phyloP scores from a whole-genome alignment of 192 early-diverging fungal species.

The Dissophora ornata region DNA sequence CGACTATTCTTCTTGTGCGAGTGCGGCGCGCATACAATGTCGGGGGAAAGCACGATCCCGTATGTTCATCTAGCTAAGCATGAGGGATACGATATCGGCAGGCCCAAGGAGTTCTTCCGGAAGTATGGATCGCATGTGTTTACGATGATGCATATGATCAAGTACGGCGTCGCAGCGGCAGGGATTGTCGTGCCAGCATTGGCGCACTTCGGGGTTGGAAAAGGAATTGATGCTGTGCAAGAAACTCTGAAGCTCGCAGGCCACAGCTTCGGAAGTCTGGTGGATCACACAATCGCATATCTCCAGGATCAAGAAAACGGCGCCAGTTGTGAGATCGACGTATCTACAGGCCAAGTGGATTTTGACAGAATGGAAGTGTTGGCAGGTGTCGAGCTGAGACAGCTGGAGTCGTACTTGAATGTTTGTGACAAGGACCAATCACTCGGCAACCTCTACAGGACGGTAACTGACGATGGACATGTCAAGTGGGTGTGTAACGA shows the following conservation, averaged over 20 bases:
- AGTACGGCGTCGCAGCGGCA: too few relatives aligned
- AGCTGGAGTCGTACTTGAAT: conserved; percentile 12
- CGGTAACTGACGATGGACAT: too few relatives aligned
- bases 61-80: conserved; percentile 16
- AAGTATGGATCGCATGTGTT: conserved; percentile 16
- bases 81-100: too few relatives aligned
- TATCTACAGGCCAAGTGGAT: neutral
- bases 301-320: too few relatives aligned
- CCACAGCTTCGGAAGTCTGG: neutral
- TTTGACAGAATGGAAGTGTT: too few relatives aligned
- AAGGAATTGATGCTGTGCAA: too few relatives aligned
- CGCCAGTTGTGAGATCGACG: neutral
- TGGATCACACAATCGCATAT: too few relatives aligned
- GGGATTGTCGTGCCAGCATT: too few relatives aligned
- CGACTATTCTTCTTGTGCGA: too few relatives aligned
- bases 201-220: too few relatives aligned
- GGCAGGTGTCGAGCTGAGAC: conserved; percentile 20
- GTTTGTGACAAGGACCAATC: neutral
- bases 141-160: too few relatives aligned
- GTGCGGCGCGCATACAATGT: too few relatives aligned
- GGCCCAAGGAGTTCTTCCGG: conserved; percentile 18
- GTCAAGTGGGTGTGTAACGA: conserved; percentile 33
- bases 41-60: neutral
- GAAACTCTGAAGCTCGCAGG: neutral
- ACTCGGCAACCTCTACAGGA: conserved; percentile 15